phyloP scores from a whole-genome alignment of 371 early-diverging fungal genomes.

The Rhizopus delemar region DNA sequence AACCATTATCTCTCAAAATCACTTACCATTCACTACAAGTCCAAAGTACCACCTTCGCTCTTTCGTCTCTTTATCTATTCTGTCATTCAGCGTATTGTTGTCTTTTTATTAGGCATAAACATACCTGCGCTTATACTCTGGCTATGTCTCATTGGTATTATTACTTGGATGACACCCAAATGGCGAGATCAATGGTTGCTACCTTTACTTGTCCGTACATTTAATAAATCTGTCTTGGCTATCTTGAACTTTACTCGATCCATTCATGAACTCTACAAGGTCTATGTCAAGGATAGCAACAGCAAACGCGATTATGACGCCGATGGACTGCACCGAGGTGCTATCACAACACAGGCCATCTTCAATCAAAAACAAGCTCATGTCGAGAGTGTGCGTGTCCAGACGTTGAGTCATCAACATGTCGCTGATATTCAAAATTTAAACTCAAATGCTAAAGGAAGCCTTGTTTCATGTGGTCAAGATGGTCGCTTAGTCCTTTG shows the following conservation, averaged over 20 bases:
- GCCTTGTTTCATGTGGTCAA: conserved; percentile 33
- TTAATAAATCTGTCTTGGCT: conserved; percentile 8
- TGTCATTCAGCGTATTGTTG: conserved; percentile 12
- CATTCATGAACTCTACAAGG: conserved; percentile 1
- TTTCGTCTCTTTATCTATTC: conserved; percentile 24
- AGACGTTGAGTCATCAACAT: conserved; percentile 30
- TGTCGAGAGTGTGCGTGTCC: conserved; percentile 19
- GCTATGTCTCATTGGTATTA: conserved; percentile 28
- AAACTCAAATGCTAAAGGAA: conserved; percentile 24
- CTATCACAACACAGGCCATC: conserved; percentile 25
- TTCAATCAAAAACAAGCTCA: conserved; percentile 25
- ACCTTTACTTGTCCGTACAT: conserved; percentile 20
- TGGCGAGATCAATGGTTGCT: conserved; percentile 35
- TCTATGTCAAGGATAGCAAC: background rate
- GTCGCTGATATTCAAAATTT: conserved; percentile 35
- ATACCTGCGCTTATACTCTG: conserved; percentile 29
- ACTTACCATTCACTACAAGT: conserved; percentile 13
- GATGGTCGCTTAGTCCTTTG: conserved; percentile 38
- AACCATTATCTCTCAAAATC: conserved; percentile 23
- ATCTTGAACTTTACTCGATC: background rate
- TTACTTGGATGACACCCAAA: conserved; percentile 38
- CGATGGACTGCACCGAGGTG: conserved; percentile 29
- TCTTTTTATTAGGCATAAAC: background rate
- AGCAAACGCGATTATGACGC: conserved; percentile 21
- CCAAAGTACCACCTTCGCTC: conserved; percentile 17